phyloP scores from a whole-genome alignment of 2,329 filamentous ascomycete genomes.

The Penicillium expansum region DNA sequence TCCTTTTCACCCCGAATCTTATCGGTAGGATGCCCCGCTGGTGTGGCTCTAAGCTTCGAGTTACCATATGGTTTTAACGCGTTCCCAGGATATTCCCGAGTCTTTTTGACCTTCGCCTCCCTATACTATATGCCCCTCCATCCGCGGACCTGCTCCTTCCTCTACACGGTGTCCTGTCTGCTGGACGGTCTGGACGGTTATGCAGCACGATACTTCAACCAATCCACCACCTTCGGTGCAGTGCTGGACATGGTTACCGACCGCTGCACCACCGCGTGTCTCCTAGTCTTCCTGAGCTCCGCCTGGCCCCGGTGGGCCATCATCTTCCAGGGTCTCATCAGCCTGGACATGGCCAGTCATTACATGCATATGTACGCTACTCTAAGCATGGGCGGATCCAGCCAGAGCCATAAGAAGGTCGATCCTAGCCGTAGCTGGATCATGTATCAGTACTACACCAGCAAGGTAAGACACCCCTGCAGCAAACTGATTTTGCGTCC shows the following conservation, averaged over 20 bases:
- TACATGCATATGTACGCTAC: constrained; percentile 99
- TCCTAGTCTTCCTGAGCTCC: constrained; percentile 90
- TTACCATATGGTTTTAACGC: constrained; percentile 1
- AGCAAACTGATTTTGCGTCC: not conserved
- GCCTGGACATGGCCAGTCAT: constrained; percentile 89
- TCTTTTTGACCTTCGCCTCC: constrained; percentile 80
- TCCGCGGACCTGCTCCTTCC: constrained; percentile 84
- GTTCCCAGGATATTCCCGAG: constrained; percentile 66
- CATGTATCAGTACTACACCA: constrained; percentile 94
- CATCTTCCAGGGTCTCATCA: constrained; percentile 89
- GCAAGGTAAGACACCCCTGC: constrained; percentile 64
- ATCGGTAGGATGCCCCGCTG: constrained; percentile 59
- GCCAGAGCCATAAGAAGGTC: constrained; percentile 87
- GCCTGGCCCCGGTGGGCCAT: constrained; percentile 94
- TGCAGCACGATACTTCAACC: constrained; percentile 81
- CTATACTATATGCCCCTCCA: constrained; percentile 99
- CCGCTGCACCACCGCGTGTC: constrained; percentile 90
- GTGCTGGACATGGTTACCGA: constrained; percentile 99
- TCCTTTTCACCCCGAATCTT: constrained; percentile 76
- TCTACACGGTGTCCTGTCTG: constrained; percentile 88
- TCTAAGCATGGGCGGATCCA: constrained; percentile 76
- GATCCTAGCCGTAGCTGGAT: constrained; percentile 84
- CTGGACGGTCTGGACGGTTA: constrained; percentile 94
- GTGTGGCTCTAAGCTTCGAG: not conserved
- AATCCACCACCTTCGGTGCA: constrained; percentile 92